Evolutionary conservation across 2,329 filamentous ascomycete genomes (phyloP).

Genomic region (Aspergillus niger): DNA sequence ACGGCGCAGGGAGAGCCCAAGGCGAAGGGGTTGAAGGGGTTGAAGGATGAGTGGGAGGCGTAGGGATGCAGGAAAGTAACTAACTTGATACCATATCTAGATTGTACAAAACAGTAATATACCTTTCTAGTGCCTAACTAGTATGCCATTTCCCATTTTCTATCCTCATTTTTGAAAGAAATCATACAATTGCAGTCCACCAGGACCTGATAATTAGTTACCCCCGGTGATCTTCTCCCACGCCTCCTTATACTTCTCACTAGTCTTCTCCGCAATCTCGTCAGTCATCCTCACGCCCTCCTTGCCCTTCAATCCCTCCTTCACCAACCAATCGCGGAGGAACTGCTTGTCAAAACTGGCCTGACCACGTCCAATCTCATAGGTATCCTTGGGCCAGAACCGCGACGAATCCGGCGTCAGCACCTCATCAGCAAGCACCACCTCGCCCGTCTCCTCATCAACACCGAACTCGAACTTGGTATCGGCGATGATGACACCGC

Average conservation of each 20-base stretch:
- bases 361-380: slow-evolving; percentile 72
- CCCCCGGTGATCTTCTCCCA: slow-evolving; percentile 69
- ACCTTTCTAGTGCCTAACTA: background rate
- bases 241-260: slow-evolving; percentile 73
- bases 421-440: slow-evolving; percentile 81
- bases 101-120: slow-evolving; percentile 15
- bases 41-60: slow-evolving; percentile 39
- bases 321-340: slow-evolving; percentile 78
- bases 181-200: background rate
- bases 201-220: slow-evolving; percentile 34
- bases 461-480: slow-evolving; percentile 78
- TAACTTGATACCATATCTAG: slow-evolving; percentile 14
- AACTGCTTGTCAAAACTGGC: slow-evolving; percentile 88
- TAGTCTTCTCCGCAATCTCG: slow-evolving; percentile 69
- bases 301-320: slow-evolving; percentile 72
- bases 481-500: slow-evolving; percentile 75
- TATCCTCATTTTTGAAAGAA: background rate
- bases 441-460: slow-evolving; percentile 63
- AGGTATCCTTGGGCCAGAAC: slow-evolving; percentile 79
- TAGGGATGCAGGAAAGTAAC: slow-evolving; percentile 2
- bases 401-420: slow-evolving; percentile 80
- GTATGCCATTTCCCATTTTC: background rate
- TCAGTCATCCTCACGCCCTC: slow-evolving; percentile 71
- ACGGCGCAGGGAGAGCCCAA: slow-evolving; percentile 20
- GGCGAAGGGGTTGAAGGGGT: slow-evolving; percentile 37